These are phyloP conservation scores for Aspergillus persii DNA, from an alignment of 2,329 filamentous ascomycete species.

Conservation along the genomic window DNA sequence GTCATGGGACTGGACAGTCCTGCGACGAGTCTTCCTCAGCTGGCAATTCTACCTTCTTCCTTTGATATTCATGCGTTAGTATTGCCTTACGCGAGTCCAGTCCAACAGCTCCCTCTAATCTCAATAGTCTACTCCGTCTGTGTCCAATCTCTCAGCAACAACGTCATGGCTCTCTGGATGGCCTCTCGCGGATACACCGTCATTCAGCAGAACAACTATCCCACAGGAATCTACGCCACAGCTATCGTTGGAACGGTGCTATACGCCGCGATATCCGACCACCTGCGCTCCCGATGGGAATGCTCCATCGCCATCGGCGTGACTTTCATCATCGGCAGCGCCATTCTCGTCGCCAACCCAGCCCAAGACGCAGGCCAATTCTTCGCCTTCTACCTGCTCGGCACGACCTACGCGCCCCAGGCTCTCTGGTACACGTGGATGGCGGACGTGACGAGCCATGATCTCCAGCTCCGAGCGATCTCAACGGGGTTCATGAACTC, in stretches of 20 bases:
- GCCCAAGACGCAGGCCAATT: conserved; percentile 35
- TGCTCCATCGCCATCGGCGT: conserved; percentile 44
- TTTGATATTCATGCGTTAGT: conserved; percentile 45
- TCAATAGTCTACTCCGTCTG: conserved; percentile 43
- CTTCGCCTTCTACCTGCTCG: conserved; percentile 46
- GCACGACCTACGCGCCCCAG: conserved; percentile 47
- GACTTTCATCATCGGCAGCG: conserved; percentile 41
- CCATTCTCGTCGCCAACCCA: not conserved
- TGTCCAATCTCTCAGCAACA: conserved; percentile 45
- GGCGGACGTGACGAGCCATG: conserved; percentile 39
- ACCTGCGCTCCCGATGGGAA: conserved; percentile 45
- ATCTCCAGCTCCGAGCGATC: conserved; percentile 44
- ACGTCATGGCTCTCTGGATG: conserved; percentile 49
- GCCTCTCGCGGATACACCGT: conserved; percentile 44
- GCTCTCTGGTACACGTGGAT: conserved; percentile 51
- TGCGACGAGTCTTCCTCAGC: conserved; percentile 37
- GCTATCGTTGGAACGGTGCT: conserved; percentile 44
- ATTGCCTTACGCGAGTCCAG: no score
- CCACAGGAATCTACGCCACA: conserved; percentile 42
- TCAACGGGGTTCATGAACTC: conserved; percentile 48
- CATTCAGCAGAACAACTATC: conserved; percentile 48
- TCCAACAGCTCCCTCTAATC: conserved; percentile 2
- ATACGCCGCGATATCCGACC: conserved; percentile 45
- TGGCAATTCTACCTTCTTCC: conserved; percentile 50
- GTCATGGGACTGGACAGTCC: conserved; percentile 29